Evolutionary conservation across 495 filamentous ascomycete genomes (phyloP).

Genomic region (Friedmanniomyces endolithicus): DNA sequence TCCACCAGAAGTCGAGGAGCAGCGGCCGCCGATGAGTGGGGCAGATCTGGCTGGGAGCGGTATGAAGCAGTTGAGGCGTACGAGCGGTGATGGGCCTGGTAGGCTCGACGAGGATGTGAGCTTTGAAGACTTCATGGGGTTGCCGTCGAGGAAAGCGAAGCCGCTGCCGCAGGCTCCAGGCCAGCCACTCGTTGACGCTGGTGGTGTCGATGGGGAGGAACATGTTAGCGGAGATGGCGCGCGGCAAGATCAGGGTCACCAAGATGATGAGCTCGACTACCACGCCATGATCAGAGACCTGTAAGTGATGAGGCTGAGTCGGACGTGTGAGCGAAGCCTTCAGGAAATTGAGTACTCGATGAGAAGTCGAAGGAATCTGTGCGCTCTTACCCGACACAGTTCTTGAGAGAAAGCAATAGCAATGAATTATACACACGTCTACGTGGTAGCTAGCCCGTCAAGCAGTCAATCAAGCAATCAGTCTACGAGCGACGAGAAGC

Average conservation of each 20-base stretch:
- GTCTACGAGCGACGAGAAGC: too few relatives aligned
- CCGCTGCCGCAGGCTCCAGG: neutral
- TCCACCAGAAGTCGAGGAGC: neutral
- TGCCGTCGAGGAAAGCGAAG: neutral
- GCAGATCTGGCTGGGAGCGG: neutral
- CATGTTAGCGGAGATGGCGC: neutral
- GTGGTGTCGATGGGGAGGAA: neutral
- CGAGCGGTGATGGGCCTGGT: neutral
- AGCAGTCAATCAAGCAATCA: too few relatives aligned
- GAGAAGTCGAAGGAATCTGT: too few relatives aligned
- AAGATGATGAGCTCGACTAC: neutral
- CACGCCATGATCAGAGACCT: neutral
- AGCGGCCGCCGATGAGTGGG: neutral
- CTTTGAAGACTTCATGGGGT: neutral
- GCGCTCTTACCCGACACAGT: too few relatives aligned
- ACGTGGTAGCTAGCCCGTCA: too few relatives aligned
- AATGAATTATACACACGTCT: too few relatives aligned
- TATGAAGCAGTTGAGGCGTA: neutral
- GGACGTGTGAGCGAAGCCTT: too few relatives aligned
- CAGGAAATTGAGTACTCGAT: too few relatives aligned
- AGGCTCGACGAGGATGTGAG: neutral
- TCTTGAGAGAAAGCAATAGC: too few relatives aligned
- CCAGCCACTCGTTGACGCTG: too few relatives aligned
- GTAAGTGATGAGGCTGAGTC: too few relatives aligned
- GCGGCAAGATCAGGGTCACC: neutral